A percentile compares a stretch with the other conserved stretches of the same genome.
Conservation (phyloP, 2,329 filamentous ascomycete genomes). For the Aspergillus carbonarius region DNA sequence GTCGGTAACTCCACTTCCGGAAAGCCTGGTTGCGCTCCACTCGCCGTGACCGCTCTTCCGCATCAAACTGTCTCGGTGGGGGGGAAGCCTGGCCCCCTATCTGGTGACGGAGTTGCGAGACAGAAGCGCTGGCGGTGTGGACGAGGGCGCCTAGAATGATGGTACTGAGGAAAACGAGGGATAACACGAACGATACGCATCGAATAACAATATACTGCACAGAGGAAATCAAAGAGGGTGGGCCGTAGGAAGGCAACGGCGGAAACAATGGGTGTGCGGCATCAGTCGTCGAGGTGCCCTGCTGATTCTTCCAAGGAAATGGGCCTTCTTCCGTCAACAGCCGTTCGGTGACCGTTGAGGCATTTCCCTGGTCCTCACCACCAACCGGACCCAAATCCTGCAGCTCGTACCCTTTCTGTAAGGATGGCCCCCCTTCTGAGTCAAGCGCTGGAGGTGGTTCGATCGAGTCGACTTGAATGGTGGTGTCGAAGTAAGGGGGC, state of each 20-base stretch:
- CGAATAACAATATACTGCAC: constrained; percentile 67
- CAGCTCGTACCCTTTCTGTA: neutral
- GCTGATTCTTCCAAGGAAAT: neutral
- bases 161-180: constrained; percentile 70
- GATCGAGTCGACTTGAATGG: constrained; percentile 1
- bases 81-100: constrained; percentile 62
- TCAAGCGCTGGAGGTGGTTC: neutral
- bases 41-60: constrained; percentile 66
- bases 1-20: constrained; percentile 58
- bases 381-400: neutral
- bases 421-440: neutral
- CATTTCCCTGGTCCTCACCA: neutral
- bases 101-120: constrained; percentile 52
- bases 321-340: constrained; percentile 9
- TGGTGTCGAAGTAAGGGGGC: constrained; percentile 1
- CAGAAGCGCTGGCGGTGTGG: constrained; percentile 60
- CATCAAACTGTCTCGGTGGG: constrained; percentile 64
- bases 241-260: constrained; percentile 76
- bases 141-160: constrained; percentile 74
- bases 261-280: constrained; percentile 63
- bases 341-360: constrained; percentile 13
- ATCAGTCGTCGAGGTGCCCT: neutral
- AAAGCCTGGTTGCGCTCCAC: constrained; percentile 58
- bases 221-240: constrained; percentile 64
- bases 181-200: constrained; percentile 70